phyloP scores from a whole-genome alignment of 1,139 yeast species.

The Diutina pseudorugosa region DNA sequence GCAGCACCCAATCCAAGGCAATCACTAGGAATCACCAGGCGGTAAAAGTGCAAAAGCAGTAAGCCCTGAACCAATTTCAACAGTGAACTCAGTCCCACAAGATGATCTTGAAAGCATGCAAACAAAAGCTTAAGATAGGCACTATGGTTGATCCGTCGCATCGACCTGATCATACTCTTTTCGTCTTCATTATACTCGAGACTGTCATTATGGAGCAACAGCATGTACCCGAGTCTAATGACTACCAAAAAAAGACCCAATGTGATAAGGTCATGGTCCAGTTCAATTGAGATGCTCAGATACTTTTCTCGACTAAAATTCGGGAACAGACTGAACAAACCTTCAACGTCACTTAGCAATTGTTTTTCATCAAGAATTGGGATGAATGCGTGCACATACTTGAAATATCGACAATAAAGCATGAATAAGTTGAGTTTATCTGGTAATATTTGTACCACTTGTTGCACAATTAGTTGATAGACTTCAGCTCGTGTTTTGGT shows the following conservation, averaged over 20 bases:
- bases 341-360: neutral
- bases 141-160: neutral
- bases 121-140: neutral
- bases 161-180: neutral
- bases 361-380: neutral
- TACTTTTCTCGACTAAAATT: conserved; percentile 2
- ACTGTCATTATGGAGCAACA: neutral
- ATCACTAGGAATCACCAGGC: conserved; percentile 30
- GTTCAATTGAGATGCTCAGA: neutral
- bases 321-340: neutral
- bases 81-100: neutral
- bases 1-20: conserved; percentile 33
- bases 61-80: conserved; percentile 13
- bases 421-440: conserved; percentile 3
- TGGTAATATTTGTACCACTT: neutral
- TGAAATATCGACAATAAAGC: conserved; percentile 8
- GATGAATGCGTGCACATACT: conserved; percentile 18
- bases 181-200: conserved; percentile 1
- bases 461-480: neutral
- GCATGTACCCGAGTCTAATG: conserved; percentile 1
- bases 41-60: conserved; percentile 22
- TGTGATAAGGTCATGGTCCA: neutral
- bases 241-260: neutral
- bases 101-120: neutral
- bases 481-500: neutral